Evolutionary conservation across 2,329 filamentous ascomycete genomes (phyloP).

Genomic region (Pleoardoris graminearum): DNA sequence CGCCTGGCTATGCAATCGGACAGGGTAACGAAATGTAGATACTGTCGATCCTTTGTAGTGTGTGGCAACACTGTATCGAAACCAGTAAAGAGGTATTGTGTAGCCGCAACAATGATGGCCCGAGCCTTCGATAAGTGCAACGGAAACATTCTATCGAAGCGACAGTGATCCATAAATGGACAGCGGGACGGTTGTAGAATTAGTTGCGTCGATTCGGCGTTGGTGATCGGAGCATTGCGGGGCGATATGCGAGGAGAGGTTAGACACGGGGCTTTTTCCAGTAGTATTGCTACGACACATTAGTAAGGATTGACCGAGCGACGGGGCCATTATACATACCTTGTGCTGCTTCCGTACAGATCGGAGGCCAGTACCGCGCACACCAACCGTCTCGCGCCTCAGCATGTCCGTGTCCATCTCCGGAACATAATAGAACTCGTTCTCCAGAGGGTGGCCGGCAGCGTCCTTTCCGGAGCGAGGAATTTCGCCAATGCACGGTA

Average conservation of each 20-base stretch:
- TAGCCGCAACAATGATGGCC: neutral
- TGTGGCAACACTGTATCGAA: neutral
- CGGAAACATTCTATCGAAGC: neutral
- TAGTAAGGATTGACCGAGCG: conserved; percentile 8
- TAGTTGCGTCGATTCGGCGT: no score
- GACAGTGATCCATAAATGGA: neutral
- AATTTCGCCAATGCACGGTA: conserved; percentile 84
- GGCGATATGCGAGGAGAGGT: neutral
- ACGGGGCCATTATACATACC: conserved; percentile 57
- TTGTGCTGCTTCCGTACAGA: conserved; percentile 96
- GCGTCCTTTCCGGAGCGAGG: conserved; percentile 91
- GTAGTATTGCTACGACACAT: conserved; percentile 65
- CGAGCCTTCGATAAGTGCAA: neutral
- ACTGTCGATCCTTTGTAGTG: no score
- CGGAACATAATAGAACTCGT: conserved; percentile 95
- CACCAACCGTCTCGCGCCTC: conserved; percentile 77
- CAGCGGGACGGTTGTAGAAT: neutral
- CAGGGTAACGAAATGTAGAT: neutral
- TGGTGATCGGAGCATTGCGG: no score
- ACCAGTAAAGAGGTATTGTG: no score
- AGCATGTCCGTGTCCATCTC: conserved; percentile 81
- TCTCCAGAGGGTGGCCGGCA: conserved; percentile 88
- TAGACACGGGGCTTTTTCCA: conserved; percentile 63
- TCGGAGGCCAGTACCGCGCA: conserved; percentile 86
- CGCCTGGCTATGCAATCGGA: conserved; percentile 45